phyloP scores from a whole-genome alignment of 2,329 filamentous ascomycete genomes.

The Verticillium zaregamsianum region DNA sequence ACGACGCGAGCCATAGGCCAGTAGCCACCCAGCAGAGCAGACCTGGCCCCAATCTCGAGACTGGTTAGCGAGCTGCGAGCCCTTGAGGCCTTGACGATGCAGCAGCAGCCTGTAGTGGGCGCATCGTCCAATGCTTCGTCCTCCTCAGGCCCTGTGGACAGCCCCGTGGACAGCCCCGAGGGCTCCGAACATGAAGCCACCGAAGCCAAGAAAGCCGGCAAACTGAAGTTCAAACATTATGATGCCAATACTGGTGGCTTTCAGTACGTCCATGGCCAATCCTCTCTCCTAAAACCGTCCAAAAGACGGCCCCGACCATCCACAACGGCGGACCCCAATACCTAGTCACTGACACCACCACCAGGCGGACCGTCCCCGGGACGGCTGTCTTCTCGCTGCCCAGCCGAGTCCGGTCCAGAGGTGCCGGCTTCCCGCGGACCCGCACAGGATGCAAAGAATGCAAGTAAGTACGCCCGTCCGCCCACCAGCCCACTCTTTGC shows the following conservation, averaged over 20 bases:
- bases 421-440: conserved; percentile 6
- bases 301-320: too few relatives aligned
- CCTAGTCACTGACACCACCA: background rate
- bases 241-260: background rate
- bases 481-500: background rate
- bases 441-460: conserved; percentile 10
- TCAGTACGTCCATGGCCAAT: background rate
- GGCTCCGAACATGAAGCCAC: background rate
- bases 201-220: background rate
- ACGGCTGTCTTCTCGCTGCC: conserved; percentile 5
- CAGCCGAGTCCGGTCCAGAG: conserved; percentile 3
- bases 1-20: background rate
- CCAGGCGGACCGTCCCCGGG: background rate
- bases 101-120: background rate
- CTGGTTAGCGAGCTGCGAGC: background rate
- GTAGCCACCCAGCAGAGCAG: background rate
- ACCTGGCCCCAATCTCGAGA: background rate
- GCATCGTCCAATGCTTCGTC: background rate
- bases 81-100: background rate
- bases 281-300: background rate
- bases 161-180: background rate
- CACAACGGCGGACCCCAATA: background rate
- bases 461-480: conserved; percentile 4
- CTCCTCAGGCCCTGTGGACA: background rate
- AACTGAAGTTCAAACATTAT: background rate